Evolutionary conservation across 352 stramenopile genomes (phyloP), one percentile per base, ranked within the genome.

Genomic region (Phytophthora litchii): DNA sequence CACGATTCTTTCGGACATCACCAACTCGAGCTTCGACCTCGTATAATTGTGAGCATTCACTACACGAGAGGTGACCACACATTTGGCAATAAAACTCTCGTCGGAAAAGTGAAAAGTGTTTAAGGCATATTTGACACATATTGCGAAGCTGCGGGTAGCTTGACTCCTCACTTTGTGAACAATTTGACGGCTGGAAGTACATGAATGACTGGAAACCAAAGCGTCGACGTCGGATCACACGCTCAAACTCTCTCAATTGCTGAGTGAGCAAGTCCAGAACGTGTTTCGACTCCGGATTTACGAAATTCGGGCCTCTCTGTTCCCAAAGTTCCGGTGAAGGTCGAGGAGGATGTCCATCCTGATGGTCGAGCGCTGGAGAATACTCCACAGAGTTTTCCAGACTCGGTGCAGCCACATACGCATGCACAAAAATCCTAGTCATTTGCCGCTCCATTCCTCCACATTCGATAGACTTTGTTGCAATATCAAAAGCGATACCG

Each of bases 161-260:
- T 27, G 57, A 32, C 2, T 45, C 50, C 17, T 63, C 54, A 32
- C 29, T 53, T 45, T 25, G 16, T 12, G 69, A 65, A 7, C 68
- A 46, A 14, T 19, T 40, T 14, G 67, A 55, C 11, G 71, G 64
- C 10, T 80, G 62, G 51, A 81, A 74, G 44, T 78, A 80, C 29
- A 86, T 50, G 43, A 88, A 81, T 12, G 60, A 77, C 68, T 89
- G 80, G 53, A 89, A 85, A 4, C 80, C 80, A 19, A 89, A 77
- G 40, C 80, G 80, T 6, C 80, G 76, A 8, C 80, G 80, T 0
- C 76, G 57, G 35, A 88, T 86, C 13, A 89, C 69, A 20, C 70
- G 70, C 51, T 89, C 80, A 9, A 86, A 72, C 43, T 76, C 49
- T 20, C 56, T 63, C 36, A 89, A 43, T 36, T 74, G 81, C 16